Base-by-base conservation (phyloP, 2,329 filamentous ascomycete genomes). In the Raffaelea deltoideospora region DNA sequence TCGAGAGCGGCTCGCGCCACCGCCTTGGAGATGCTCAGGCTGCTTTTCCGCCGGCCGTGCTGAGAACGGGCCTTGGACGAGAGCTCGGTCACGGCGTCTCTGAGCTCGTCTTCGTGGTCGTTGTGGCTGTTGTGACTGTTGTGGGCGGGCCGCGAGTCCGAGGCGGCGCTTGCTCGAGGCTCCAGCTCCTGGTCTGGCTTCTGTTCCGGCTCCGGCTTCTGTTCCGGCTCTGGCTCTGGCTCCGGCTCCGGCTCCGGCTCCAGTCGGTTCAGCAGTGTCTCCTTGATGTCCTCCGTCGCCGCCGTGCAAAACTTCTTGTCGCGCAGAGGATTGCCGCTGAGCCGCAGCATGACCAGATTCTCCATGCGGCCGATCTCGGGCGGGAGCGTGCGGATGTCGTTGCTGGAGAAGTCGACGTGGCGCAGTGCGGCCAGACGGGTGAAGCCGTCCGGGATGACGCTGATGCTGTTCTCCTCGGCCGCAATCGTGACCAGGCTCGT, bases 241-340 rank as follows among this genome's bases (percentile, higher is more conserved):
- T 43, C 37, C 0, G 45, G 31, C 18, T 63, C 57, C 24, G 56
- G 48, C 31, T 60, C 60, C 0, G 81, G 72, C 51, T 76, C 70
- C 42, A 87, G 59, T 20, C 83, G 72, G 26, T 67, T 67, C 17
- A 71, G 68, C 31, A 95, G 59, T 31, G 77, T 73, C 30, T 72
- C 69, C 56, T 93, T 94, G 43, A 96, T 62, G 37, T 90, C 81
- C 13, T 85, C 80, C 0, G 82, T 86, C 18, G 70, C 69, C 59
- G 92, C 82, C 1, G 73, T 79, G 13, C 87, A 64, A 46, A 90
- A 85, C 52, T 86, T 94, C 52, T 81, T 86, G 52, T 95, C 86
- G 13, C 82, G 70, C 13, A 98, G 61, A 1, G 90, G 90, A 49
- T 98, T 98, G n/a, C 85, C 86, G 31, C 76, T 77, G 23, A 98